Conservation (phyloP, 345 rosid genomes). For the Brassica incana region DNA sequence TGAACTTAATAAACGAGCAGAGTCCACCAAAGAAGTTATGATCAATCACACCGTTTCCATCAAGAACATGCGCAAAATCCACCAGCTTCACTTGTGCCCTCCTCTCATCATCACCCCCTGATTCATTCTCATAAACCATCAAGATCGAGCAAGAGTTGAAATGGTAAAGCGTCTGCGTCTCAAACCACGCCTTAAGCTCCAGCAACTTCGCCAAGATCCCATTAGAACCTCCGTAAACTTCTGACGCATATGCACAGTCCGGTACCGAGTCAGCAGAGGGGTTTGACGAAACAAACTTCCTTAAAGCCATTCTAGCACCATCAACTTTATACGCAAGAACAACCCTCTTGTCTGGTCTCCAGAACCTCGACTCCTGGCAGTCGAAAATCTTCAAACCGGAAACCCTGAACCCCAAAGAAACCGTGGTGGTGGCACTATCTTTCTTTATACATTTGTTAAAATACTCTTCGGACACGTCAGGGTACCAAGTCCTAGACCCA, state of each 20-base stretch:
- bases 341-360: constrained; percentile 61
- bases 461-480: not conserved
- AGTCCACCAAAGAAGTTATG: constrained; percentile 94
- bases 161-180: not conserved
- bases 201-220: not conserved
- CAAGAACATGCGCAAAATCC: constrained; percentile 88
- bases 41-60: constrained; percentile 73
- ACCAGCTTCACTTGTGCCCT: constrained; percentile 56
- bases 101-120: constrained; percentile 34
- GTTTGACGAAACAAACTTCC: constrained; percentile 81
- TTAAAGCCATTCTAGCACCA: constrained; percentile 54
- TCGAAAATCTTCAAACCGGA: constrained; percentile 65
- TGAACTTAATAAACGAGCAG: constrained; percentile 70
- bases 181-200: not conserved
- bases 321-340: constrained; percentile 47
- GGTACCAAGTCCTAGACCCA: not conserved
- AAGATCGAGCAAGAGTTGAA: not conserved
- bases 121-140: constrained; percentile 29
- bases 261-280: constrained; percentile 35
- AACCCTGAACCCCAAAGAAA: constrained; percentile 70
- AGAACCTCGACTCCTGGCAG: constrained; percentile 46
- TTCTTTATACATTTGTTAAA: constrained; percentile 57
- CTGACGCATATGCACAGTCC: constrained; percentile 58
- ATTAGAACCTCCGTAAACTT: constrained; percentile 20
- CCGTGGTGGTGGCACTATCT: constrained; percentile 57